These are phyloP conservation scores for Monosporozyma solicola DNA, from an alignment of 805 yeast genomes.

Conservation along the genomic window DNA sequence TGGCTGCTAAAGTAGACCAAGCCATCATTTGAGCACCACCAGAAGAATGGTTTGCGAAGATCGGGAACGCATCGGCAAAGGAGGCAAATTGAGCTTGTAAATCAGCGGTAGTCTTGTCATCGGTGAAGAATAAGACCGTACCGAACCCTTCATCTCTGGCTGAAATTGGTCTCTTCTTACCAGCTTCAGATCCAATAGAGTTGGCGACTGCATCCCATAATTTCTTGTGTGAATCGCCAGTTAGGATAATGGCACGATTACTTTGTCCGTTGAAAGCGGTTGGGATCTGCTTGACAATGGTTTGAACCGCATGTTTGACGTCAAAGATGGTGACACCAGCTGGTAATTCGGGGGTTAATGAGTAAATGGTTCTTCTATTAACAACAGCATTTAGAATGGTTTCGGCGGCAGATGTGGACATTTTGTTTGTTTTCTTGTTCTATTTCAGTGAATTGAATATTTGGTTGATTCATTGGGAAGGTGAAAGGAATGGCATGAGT, in stretches of 20 bases:
- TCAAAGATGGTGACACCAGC: slow-evolving; percentile 32
- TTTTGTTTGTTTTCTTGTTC: background rate
- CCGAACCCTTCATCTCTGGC: slow-evolving; percentile 40
- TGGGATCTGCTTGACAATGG: slow-evolving; percentile 40
- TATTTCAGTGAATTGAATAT: too few species aligned
- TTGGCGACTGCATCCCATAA: slow-evolving; percentile 38
- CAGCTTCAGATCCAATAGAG: slow-evolving; percentile 31
- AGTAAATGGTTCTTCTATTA: slow-evolving; percentile 34
- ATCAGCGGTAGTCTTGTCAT: slow-evolving; percentile 31
- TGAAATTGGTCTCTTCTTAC: slow-evolving; percentile 36
- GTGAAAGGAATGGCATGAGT: too few species aligned
- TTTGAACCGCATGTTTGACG: slow-evolving; percentile 34
- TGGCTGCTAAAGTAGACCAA: slow-evolving; percentile 39
- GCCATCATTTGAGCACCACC: slow-evolving; percentile 43
- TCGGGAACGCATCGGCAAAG: slow-evolving; percentile 38
- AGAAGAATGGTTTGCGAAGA: slow-evolving; percentile 38
- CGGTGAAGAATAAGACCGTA: slow-evolving; percentile 42
- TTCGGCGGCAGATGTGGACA: slow-evolving; percentile 10
- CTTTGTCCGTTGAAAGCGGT: slow-evolving; percentile 44
- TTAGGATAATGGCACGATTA: slow-evolving; percentile 39
- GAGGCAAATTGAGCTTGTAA: slow-evolving; percentile 36
- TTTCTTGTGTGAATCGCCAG: slow-evolving; percentile 37
- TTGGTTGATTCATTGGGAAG: background rate
- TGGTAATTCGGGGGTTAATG: slow-evolving; percentile 38
- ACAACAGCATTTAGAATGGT: slow-evolving; percentile 26